phyloP scores from a whole-genome alignment of 202 grass and related monocot species.

The Zizania palustris region DNA sequence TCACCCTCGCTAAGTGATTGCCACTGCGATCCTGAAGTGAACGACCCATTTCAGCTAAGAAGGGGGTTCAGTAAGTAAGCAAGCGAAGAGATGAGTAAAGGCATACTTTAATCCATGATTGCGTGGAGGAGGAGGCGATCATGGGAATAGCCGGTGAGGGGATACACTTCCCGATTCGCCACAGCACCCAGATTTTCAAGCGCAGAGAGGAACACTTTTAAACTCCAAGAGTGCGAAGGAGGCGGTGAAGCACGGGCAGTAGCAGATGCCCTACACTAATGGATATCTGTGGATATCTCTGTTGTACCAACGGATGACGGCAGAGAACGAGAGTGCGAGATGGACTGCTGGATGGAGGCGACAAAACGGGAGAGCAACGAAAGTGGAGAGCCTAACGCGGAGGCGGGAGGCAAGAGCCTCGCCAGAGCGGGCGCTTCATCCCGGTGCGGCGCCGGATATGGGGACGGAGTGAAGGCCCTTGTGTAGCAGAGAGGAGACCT shows the following conservation, averaged over 20 bases:
- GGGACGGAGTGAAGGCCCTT: no score
- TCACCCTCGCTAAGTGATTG: constrained; percentile 40
- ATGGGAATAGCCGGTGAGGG: constrained; percentile 15
- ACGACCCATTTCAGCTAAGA: constrained; percentile 15
- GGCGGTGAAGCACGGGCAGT: neutral
- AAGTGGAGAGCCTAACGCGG: neutral
- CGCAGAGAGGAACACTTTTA: constrained; percentile 20
- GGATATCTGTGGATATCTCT: neutral
- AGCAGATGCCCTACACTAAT: neutral
- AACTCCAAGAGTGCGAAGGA: neutral
- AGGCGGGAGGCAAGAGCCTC: neutral
- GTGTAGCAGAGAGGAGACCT: no score
- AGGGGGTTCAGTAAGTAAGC: neutral
- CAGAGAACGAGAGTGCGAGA: neutral
- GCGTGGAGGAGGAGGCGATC: constrained; percentile 25
- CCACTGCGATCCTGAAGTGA: constrained; percentile 40
- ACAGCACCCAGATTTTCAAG: constrained; percentile 11
- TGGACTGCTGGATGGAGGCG: neutral
- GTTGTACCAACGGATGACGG: neutral
- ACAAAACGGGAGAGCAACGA: neutral
- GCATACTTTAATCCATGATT: constrained; percentile 44
- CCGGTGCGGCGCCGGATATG: neutral
- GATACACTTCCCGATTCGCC: constrained; percentile 3
- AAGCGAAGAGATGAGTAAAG: neutral
- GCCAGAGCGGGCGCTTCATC: neutral